These are phyloP conservation scores for Colletotrichum neosansevieriae DNA, from an alignment of 2,329 filamentous ascomycete species.

Conservation along the genomic window DNA sequence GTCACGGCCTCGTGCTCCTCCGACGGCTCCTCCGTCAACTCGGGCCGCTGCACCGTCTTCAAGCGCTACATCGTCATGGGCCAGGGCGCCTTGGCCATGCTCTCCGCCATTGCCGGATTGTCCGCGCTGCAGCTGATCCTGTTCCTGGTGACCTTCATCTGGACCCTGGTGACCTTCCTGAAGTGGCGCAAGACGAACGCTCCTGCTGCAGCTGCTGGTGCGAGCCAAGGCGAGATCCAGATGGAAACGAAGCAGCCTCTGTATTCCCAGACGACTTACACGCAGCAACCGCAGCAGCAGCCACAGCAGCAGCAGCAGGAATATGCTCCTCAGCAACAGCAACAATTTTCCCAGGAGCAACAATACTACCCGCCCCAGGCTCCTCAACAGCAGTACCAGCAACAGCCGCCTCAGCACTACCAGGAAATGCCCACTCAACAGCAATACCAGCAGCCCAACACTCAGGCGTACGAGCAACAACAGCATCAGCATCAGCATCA, in stretches of 20 bases:
- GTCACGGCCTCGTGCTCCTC: slow-evolving; percentile 49
- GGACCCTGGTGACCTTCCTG: slow-evolving; percentile 51
- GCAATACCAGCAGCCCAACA: slow-evolving; percentile 7
- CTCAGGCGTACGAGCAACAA: slow-evolving; percentile 16
- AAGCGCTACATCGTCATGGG: slow-evolving; percentile 51
- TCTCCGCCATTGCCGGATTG: slow-evolving; percentile 57
- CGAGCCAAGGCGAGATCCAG: slow-evolving; percentile 48
- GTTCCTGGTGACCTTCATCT: slow-evolving; percentile 53
- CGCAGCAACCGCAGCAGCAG: slow-evolving; percentile 25
- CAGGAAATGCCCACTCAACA: slow-evolving; percentile 6
- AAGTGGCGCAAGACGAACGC: slow-evolving; percentile 50
- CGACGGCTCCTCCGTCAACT: slow-evolving; percentile 55
- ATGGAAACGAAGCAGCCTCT: slow-evolving; percentile 45
- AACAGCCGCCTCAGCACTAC: slow-evolving; percentile 14
- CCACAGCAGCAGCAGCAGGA: slow-evolving; percentile 33
- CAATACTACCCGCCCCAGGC: slow-evolving; percentile 16
- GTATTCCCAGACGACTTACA: slow-evolving; percentile 34
- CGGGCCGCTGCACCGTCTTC: slow-evolving; percentile 51
- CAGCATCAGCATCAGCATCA: slow-evolving; percentile 24
- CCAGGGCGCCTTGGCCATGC: slow-evolving; percentile 49
- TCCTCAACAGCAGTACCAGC: slow-evolving; percentile 16
- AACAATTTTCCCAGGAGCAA: neutral
- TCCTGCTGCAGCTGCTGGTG: slow-evolving; percentile 27
- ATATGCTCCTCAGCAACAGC: slow-evolving; percentile 9
- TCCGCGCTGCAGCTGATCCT: slow-evolving; percentile 58